Percentiles rank a stretch among this genome's conserved stretches.
Conservation (phyloP, 2,329 filamentous ascomycete genomes). For the Cordyceps pruinosa region DNA sequence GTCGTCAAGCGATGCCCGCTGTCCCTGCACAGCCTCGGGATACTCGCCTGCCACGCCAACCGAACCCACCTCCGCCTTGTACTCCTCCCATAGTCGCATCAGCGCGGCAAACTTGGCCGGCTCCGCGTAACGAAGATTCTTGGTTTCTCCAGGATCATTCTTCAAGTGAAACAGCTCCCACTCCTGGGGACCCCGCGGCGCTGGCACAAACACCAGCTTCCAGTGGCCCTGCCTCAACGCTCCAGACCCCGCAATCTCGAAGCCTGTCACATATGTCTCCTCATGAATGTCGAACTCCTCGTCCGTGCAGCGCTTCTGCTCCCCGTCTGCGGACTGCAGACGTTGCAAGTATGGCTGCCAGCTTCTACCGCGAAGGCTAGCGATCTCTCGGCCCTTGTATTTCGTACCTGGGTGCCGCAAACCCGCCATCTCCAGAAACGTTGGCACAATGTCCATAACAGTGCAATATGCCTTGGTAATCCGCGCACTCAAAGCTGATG, state of each 20-base stretch:
- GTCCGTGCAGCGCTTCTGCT: neutral
- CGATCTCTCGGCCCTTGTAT: constrained; percentile 39
- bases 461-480: constrained; percentile 25
- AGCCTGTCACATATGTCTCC: constrained; percentile 32
- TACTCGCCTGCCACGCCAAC: constrained; percentile 11
- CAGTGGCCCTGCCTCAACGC: constrained; percentile 29
- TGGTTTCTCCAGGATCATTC: constrained; percentile 23
- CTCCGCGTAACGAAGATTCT: constrained; percentile 19
- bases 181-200: constrained; percentile 19
- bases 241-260: constrained; percentile 22
- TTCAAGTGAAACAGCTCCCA: constrained; percentile 27
- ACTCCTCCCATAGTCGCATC: constrained; percentile 27
- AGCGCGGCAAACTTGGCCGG: constrained; percentile 23
- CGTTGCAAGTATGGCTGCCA: constrained; percentile 11
- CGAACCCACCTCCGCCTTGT: constrained; percentile 18
- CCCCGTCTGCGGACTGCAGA: neutral
- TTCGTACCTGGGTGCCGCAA: constrained; percentile 27
- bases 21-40: constrained; percentile 10
- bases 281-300: constrained; percentile 16
- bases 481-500: neutral
- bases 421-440: constrained; percentile 37
- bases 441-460: constrained; percentile 37
- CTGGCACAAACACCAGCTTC: constrained; percentile 25
- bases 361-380: constrained; percentile 40
- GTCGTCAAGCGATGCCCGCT: constrained; percentile 3